Conservation (phyloP, 495 filamentous ascomycete genomes). For the Neurospora sp. region DNA sequence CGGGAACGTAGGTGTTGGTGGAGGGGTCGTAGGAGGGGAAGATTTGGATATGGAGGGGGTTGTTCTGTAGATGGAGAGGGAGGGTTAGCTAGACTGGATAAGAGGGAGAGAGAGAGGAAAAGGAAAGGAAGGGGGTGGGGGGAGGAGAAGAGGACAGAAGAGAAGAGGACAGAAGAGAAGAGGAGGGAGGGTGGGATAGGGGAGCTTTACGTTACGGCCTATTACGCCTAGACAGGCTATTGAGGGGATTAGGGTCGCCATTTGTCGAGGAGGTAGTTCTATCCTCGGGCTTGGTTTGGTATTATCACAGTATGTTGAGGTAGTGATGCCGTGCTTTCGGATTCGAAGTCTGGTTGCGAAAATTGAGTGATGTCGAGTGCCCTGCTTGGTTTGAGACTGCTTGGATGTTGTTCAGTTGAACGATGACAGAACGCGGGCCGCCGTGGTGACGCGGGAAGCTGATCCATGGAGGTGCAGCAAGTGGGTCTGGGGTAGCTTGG, state of each 20-base stretch:
- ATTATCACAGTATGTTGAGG: background rate
- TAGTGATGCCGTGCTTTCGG: background rate
- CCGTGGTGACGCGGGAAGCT: background rate
- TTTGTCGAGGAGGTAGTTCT: slow-evolving; percentile 4
- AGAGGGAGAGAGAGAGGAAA: background rate
- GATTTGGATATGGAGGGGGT: slow-evolving; percentile 85
- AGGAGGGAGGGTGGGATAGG: background rate
- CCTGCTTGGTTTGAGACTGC: background rate
- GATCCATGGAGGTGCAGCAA: background rate
- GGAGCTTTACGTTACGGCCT: slow-evolving; percentile 61
- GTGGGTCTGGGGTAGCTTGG: background rate
- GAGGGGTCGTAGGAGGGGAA: slow-evolving; percentile 58
- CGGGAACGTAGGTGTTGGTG: slow-evolving; percentile 35
- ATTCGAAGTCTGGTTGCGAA: background rate
- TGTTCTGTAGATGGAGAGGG: slow-evolving; percentile 52
- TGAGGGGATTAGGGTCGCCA: slow-evolving; percentile 48
- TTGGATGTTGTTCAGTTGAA: background rate
- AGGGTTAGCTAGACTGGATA: slow-evolving; percentile 1
- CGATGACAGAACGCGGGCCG: background rate
- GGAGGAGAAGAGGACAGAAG: no score
- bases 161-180: background rate
- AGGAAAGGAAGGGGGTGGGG: background rate
- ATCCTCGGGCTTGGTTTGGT: background rate
- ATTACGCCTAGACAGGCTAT: slow-evolving; percentile 92
- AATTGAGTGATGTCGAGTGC: background rate